Base-by-base conservation (phyloP, 495 filamentous ascomycete genomes). In the Tuber umbilicatum region DNA sequence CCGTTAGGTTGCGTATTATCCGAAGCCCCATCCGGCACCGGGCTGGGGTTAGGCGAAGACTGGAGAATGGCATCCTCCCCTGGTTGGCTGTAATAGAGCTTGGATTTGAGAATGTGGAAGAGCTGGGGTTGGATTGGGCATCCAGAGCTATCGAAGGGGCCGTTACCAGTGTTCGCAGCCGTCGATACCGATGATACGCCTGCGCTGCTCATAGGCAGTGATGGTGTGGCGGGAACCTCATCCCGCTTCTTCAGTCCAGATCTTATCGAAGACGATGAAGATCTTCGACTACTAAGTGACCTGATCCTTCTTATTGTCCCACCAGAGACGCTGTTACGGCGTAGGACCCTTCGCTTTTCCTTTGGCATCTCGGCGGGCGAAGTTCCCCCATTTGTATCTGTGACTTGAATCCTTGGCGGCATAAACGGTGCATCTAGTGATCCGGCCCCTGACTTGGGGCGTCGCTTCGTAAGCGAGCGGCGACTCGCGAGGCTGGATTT, bases 401-500 rank as follows among this genome's bases (percentile, higher is more conserved):
- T 83, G 19, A 83, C 64, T 68, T 75, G 75, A 42, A 83, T 83
- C 42, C 70, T 81, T 14, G 81, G 81, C 19, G 81, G 69, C 9
- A 14, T 16, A 27, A 64, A 64, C 1, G 27, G 55, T 35, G 55
- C 19, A 64, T 64, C 55, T 17, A 64, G 31, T 17, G 55, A 64
- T 35, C 35, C 55, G 55, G 55, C 55, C 27, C 17, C 55, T 16
- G 55, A 64, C 27, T 64, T 64, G 55, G 55, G 55, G 27, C 55
- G 55, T 64, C 55, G 55, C 27, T 64, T 64, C 12, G 16, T 35
- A 16, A 35, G 27, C 27, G 55, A 64, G 55, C 31, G 55, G 55
- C 55, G 55, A 64, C 55, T 64, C 12, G 55, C 27, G 7, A 19
- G 27, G 55, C 55, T 64, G 55, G 55, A 35, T 19, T 35, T 64